phyloP scores from a whole-genome alignment of 371 early-diverging fungal species.

The Cokeromyces recurvatus region DNA sequence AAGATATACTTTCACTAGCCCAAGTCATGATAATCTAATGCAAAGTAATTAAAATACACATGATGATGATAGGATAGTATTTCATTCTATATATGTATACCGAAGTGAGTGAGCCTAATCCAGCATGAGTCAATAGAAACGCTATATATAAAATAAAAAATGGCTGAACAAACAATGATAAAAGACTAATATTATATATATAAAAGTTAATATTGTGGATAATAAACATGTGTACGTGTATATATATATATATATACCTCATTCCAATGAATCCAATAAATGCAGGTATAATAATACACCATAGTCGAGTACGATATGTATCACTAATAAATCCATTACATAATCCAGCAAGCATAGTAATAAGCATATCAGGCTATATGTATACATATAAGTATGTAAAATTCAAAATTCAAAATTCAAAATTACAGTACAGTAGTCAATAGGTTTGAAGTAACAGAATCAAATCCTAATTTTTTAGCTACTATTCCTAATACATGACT shows the following conservation, averaged over 20 bases:
- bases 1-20: conserved; percentile 43
- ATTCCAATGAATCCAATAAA: conserved; percentile 28
- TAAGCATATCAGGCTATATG: conserved; percentile 35
- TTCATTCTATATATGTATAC: conserved; percentile 9
- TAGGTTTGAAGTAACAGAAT: conserved; percentile 43
- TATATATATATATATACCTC: too few relatives aligned
- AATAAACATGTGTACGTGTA: conserved; percentile 10
- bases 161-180: conserved; percentile 41
- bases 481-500: conserved; percentile 39
- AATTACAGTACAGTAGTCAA: conserved; percentile 46
- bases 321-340: conserved; percentile 41
- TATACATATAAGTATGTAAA: neutral
- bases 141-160: conserved; percentile 32
- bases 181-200: too few relatives aligned
- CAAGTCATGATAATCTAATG: conserved; percentile 49
- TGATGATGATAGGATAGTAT: neutral
- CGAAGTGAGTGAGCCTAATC: conserved; percentile 30
- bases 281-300: conserved; percentile 37
- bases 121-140: conserved; percentile 36
- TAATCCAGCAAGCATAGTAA: conserved; percentile 37
- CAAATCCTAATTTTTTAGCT: conserved; percentile 39
- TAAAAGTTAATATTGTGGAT: too few relatives aligned
- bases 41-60: neutral
- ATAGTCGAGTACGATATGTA: conserved; percentile 24
- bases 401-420: too few relatives aligned